phyloP scores from a whole-genome alignment of 2,329 filamentous ascomycete species.

The Piedraia hortae region DNA sequence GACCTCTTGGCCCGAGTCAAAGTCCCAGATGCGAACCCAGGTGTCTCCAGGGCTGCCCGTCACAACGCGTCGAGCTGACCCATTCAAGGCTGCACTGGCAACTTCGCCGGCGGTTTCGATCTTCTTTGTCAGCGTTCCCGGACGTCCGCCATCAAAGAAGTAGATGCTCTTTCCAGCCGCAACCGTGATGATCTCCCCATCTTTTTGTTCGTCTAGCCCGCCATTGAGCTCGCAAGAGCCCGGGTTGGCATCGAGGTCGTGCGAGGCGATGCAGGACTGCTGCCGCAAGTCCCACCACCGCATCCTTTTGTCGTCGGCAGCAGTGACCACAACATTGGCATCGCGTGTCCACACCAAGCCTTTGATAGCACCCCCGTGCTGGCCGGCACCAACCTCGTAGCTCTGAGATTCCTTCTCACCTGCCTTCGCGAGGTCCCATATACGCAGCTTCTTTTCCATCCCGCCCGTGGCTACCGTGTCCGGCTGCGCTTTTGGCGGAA shows the following conservation, averaged over 20 bases:
- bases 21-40: conserved; percentile 86
- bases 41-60: conserved; percentile 81
- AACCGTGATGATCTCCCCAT: conserved; percentile 54
- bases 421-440: conserved; percentile 57
- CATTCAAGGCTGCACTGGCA: conserved; percentile 69
- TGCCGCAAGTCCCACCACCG: conserved; percentile 82
- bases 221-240: conserved; percentile 75
- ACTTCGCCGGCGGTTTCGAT: conserved; percentile 60
- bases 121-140: conserved; percentile 46
- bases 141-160: conserved; percentile 56
- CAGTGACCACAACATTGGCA: conserved; percentile 68
- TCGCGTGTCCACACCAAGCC: conserved; percentile 71
- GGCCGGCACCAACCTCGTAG: conserved; percentile 67
- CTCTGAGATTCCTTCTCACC: conserved; percentile 20
- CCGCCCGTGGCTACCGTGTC: conserved; percentile 71
- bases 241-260: conserved; percentile 57
- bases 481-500: conserved; percentile 39
- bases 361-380: conserved; percentile 75
- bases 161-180: conserved; percentile 85
- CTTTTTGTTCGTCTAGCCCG: conserved; percentile 30
- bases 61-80: conserved; percentile 54
- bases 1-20: conserved; percentile 56
- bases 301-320: conserved; percentile 68
- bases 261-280: conserved; percentile 45
- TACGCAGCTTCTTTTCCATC: conserved; percentile 83